Conservation (phyloP, 192 early-diverging fungal genomes). For the Coemansia asiatica region DNA sequence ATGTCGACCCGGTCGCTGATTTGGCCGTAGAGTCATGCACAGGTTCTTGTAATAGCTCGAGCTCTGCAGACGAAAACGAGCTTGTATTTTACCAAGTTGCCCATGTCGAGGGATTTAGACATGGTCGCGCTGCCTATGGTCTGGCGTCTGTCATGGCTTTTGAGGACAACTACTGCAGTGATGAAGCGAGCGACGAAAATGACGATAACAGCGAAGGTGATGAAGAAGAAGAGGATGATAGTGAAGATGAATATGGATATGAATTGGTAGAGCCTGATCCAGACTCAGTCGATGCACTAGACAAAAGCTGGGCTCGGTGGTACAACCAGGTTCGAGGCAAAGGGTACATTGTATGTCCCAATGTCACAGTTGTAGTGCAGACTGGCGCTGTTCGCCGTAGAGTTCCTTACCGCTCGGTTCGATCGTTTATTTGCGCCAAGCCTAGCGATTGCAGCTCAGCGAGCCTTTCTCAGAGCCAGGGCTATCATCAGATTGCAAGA, state of each 20-base stretch:
- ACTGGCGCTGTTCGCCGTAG: conserved; percentile 28
- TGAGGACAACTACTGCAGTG: conserved; percentile 9
- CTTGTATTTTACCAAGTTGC: conserved; percentile 47
- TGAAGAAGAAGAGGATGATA: conserved; percentile 5
- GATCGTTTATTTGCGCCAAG: not conserved
- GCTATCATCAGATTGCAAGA: not conserved
- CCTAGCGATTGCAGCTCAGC: not conserved
- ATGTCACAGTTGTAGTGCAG: conserved; percentile 47
- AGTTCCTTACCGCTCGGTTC: conserved; percentile 40
- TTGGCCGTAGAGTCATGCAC: conserved; percentile 12
- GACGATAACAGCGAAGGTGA: not conserved
- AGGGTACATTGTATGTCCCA: conserved; percentile 31
- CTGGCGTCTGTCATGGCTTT: conserved; percentile 1
- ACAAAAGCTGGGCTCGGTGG: conserved; percentile 38
- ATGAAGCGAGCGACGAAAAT: conserved; percentile 2
- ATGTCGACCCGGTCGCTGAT: conserved; percentile 32
- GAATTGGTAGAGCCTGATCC: not conserved
- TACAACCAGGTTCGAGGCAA: conserved; percentile 23
- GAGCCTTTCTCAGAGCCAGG: not conserved
- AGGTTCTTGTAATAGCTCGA: not conserved
- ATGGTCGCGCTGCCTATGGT: conserved; percentile 4
- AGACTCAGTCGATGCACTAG: not conserved
- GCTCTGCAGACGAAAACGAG: conserved; percentile 1
- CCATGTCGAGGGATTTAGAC: conserved; percentile 37
- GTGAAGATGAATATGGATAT: not conserved